Base-by-base conservation (phyloP, 768 basidiomycete species). In the Leccinum truebloodii region DNA sequence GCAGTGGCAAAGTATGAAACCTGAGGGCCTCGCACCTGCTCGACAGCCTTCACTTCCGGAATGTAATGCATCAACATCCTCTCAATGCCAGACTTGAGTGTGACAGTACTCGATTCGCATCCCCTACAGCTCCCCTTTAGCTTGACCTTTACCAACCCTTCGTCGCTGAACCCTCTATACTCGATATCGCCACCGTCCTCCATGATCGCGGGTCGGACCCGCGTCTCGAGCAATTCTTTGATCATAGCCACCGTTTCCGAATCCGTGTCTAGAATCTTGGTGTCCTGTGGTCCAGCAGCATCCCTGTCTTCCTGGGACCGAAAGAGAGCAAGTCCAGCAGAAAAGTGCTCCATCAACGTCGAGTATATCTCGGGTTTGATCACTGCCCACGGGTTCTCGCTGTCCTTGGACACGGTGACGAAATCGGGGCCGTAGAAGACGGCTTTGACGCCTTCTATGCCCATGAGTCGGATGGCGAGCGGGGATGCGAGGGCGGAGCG, bases 61-160 rank as follows among this genome's bases (percentile, higher is more conserved):
- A 99, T 94, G 70, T 98, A 98, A 76, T 98, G 96, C 94, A 94
- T 95, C 68, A 99, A 78, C 97, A 99, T 98, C 63, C 97, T 82
- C 77, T 99, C 97, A 56, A 99, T 98, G 9, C 97, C 97, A 62
- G 85, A 87, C 82, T 98, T 99, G 59, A 99, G 78, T 16, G 97
- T 99, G 35, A 98, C 95, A 6, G 92, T 87, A 72, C 93, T 95
- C 34, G 92, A 94, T 64, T 87, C 87, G 73, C 97, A 98, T 14
- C 97, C 97, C 72, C 97, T 80, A 76, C 97, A 99, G 70, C 94
- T 96, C 30, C 97, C 97, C 80, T 98, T 98, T 61, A 99, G 80
- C 74, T 90, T 96, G 32, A 99, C 81, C 71, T 84, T 84, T 6
- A 99, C 96, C 32, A 91, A 69, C 3, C 90, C 92, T 22, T 85